Evolutionary conservation across 2,329 filamentous ascomycete species (phyloP), one percentile per base, ranked within the genome.

Genomic region (Cryphonectria parasitica): DNA sequence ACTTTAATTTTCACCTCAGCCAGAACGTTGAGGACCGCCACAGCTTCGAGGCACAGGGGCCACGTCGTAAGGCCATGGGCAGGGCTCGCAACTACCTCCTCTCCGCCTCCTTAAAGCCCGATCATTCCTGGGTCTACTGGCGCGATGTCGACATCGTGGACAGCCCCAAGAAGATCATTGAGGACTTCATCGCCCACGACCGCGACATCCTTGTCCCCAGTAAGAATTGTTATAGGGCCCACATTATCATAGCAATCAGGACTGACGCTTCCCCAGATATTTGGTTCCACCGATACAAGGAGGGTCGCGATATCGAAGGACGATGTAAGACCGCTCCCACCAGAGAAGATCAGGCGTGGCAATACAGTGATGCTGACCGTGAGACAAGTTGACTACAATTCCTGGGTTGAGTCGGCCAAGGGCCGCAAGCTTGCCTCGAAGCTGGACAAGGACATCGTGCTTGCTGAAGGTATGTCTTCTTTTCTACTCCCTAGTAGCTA

Each of bases 71-170:
- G 83, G 90, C 91, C 49, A 95, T 99, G 88, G 96, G 92, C 62
- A 90, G 88, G 75, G 96, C 96, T 39, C 89, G 96, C 76, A 99
- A 99, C 80, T 99, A 97, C 80, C 86, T 99, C 28, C 88, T 99
- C 1, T 89, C 90, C 43, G 86, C 93, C 0, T 91, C 96, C 3
- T 79, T 99, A 77, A 97, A 97, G 83, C 90, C 94, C 0, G 94
- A 98, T 73, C 96, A 99, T 79, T 95, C 94, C 11, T 99, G 96
- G 96, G 95, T 98, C 11, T 98, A 98, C 81, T 99, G 96, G 96
- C 90, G 96, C 72, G 96, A 99, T 80, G 95, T 97, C 65, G 96
- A 99, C 80, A 98, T 99, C 76, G 90, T 93, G 63, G 95, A 99
- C 78, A 97, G 92, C 79, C 94, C 95, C 1, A 87, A 88, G 74